Base-by-base conservation (phyloP, 306 rosid species). In the Biancaea sappan region DNA sequence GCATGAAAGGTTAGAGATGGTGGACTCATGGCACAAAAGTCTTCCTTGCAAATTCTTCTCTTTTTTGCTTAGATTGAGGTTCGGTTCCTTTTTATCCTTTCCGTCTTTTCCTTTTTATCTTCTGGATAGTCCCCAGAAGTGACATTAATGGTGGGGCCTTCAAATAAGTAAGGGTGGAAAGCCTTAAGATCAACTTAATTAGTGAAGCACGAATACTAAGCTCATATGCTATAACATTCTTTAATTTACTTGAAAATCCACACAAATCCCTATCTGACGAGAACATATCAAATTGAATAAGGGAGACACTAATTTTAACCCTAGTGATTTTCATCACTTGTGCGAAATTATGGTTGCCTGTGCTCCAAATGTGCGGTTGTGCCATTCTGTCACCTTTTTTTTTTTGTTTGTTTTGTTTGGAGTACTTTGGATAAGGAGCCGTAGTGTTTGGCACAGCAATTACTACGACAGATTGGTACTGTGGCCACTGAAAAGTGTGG, bases 381-480 rank as follows among this genome's bases (percentile, higher is more conserved):
- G 3, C 35, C 35, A 5, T 35, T 4, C 35, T 56, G 12, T 25
- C 14, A 53, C 11, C 25, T 22, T 53, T 37, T 8, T 9, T n/a
- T n/a, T n/a, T n/a, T n/a, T 8, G 1, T 16, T 15, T 43, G 2
- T 11, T 59, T 59, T 70, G 35, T 29, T 19, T 66, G 15, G 34
- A 18, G n/a, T n/a, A n/a, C 43, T 5, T 51, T 56, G 21, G 37
- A 34, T 35, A n/a, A n/a, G n/a, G n/a, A n/a, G n/a, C 40, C 22
- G 8, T n/a, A 0, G 5, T 1, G 24, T 26, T 54, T 43, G 59
- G 74, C 29, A 11, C 7, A 48, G 69, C 83, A 57, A 73, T 73
- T 73, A 79, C 71, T 66, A 40, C 44, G 67, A 69, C 56, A 70
- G 41, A 59, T 58, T 26, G 40, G 66, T 59, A 21, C 26, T 37